phyloP scores from a whole-genome alignment of 176 grass and related monocot genomes.

The Juncus effusus region DNA sequence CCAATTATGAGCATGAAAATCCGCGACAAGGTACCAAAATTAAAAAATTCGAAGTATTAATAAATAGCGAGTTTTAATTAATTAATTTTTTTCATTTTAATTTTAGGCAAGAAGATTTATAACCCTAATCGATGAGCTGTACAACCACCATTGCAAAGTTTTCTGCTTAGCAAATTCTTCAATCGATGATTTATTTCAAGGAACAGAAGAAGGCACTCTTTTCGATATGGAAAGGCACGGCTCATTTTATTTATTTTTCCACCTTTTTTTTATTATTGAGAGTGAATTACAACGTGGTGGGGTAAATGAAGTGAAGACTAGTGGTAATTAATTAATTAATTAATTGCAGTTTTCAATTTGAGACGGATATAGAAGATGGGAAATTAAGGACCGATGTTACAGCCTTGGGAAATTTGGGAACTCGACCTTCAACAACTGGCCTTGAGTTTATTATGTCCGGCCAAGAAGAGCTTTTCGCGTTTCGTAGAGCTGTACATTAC shows the following conservation, averaged over 20 bases:
- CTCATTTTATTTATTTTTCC: no score
- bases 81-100: neutral
- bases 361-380: conserved; percentile 68
- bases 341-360: conserved; percentile 80
- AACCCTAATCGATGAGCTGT: conserved; percentile 87
- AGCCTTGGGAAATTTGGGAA: conserved; percentile 51
- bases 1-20: conserved; percentile 99
- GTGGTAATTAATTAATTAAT: neutral
- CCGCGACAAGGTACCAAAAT: conserved; percentile 74
- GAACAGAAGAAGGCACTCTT: conserved; percentile 83
- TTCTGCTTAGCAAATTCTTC: conserved; percentile 63
- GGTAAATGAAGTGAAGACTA: neutral
- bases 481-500: conserved; percentile 75
- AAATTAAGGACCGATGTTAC: conserved; percentile 75
- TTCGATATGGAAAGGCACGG: conserved; percentile 94
- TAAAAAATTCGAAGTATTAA: neutral
- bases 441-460: conserved; percentile 70
- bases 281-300: neutral
- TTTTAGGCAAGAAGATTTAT: conserved; percentile 85
- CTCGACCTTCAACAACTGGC: conserved; percentile 38
- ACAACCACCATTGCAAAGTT: conserved; percentile 88
- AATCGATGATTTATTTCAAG: conserved; percentile 93
- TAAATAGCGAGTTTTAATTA: no score
- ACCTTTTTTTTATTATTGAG: neutral
- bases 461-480: conserved; percentile 84